Evolutionary conservation across 768 basidiomycete genomes (phyloP), one percentile per base, ranked within the genome.

Genomic region (Auriscalpium orientale): DNA sequence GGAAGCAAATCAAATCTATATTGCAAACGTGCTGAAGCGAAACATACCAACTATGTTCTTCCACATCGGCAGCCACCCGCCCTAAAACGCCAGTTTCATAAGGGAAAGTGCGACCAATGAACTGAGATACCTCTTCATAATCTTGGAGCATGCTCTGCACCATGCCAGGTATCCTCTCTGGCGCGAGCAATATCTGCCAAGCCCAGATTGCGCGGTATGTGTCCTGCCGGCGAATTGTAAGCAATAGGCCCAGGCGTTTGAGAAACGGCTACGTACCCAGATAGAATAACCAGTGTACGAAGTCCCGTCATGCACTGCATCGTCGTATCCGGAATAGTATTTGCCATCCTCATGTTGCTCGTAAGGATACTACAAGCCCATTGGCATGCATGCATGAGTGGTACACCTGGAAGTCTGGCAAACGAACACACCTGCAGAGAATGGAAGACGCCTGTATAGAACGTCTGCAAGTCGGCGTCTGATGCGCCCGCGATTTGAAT

Each of bases 21-120:
- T 9, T 12, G 13, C 5, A 49, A 18, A 34, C 28, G 35, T 28
- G 28, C 28, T 28, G 28, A 28, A 28, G 28, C 28, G 28, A 16
- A 7, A 34, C 49, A 58, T 48, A 80, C 82, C 83, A 22, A 87
- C 80, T 13, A 91, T 78, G 58, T 91, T 91, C 71, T 91, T 91
- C 90, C 90, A 92, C 89, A 91, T 91, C 0, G 90, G 90, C 38
- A 92, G 70, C 87, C 89, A 89, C 3, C 90, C 90, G 15, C 87
- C 80, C 82, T 77, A 60, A 8, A 50, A 20, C 45, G 33, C 34
- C 37, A 18, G 8, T 37, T 46, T 20, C 15, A 49, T 38, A 40
- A 7, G 38, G 15, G n/a, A 16, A 28, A n/a, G 46, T 20, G 15
- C 36, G 6, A 21, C 6, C 43, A 8, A 21, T 16, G 37, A 16